phyloP scores from a whole-genome alignment of 305 asterid species.

The Striga hermonthica region DNA sequence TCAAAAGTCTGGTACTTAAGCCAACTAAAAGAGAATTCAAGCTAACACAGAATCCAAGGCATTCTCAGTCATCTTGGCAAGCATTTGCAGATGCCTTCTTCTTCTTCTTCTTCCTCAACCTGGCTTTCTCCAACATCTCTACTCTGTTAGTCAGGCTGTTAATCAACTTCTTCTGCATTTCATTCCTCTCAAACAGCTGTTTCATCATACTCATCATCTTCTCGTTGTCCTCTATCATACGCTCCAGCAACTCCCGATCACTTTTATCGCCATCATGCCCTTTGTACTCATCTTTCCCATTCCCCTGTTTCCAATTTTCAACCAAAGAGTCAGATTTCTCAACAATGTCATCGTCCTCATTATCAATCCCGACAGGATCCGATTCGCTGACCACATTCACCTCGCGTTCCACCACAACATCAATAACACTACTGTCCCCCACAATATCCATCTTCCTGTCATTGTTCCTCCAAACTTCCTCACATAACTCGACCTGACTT shows the following conservation, averaged over 20 bases:
- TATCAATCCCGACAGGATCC: background rate
- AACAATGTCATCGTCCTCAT: constrained; percentile 18
- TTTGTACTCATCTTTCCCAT: background rate
- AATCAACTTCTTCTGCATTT: constrained; percentile 49
- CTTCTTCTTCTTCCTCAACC: constrained; percentile 42
- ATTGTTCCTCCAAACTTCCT: background rate
- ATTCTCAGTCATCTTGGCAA: too few relatives aligned
- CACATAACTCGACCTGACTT: too few relatives aligned
- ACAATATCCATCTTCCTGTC: background rate
- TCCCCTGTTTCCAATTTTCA: background rate
- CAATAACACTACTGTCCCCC: background rate
- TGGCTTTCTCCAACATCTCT: constrained; percentile 65
- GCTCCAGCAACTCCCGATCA: constrained; percentile 46
- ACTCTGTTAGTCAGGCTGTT: constrained; percentile 48
- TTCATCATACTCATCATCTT: constrained; percentile 68
- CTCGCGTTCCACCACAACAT: constrained; percentile 34
- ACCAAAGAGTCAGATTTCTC: constrained; percentile 16
- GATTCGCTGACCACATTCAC: constrained; percentile 24
- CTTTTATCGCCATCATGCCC: constrained; percentile 21
- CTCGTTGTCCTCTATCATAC: constrained; percentile 52
- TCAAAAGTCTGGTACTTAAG: too few relatives aligned
- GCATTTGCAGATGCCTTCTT: constrained; percentile 1
- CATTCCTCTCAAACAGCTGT: constrained; percentile 47
- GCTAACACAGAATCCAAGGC: too few relatives aligned
- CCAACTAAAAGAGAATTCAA: too few relatives aligned